Evolutionary conservation across 129 eudicot genomes (phyloP).

Genomic region (Chrysanthemum lavandulifolium): DNA sequence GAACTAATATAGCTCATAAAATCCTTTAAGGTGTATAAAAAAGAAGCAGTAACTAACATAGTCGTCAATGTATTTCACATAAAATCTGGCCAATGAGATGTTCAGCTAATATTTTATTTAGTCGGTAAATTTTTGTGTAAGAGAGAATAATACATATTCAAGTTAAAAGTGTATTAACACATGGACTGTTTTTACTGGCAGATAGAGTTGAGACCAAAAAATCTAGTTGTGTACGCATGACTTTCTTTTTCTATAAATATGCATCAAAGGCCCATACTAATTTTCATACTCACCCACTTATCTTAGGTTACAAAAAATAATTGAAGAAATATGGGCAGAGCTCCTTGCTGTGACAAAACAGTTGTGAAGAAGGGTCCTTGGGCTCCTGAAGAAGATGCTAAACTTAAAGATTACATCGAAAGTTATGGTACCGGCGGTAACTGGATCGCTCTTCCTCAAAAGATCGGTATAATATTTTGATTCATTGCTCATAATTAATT

Average conservation of each 20-base stretch:
- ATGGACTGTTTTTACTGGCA: too few relatives aligned
- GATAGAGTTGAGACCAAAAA: slow-evolving; percentile 3
- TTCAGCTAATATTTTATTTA: too few relatives aligned
- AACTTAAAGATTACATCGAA: slow-evolving; percentile 17
- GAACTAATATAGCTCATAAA: too few relatives aligned
- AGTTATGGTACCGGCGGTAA: slow-evolving; percentile 21
- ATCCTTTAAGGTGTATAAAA: too few relatives aligned
- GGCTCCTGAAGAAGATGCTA: slow-evolving; percentile 45
- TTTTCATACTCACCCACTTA: neutral
- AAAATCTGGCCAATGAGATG: too few relatives aligned
- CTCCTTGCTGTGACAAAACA: slow-evolving; percentile 91
- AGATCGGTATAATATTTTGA: slow-evolving; percentile 47
- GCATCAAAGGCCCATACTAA: neutral
- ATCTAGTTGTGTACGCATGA: neutral
- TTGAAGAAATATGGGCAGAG: slow-evolving; percentile 61
- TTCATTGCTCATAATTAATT: neutral
- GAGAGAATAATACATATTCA: too few relatives aligned
- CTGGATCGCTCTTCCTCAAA: slow-evolving; percentile 58
- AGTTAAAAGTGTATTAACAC: too few relatives aligned
- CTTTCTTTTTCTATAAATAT: slow-evolving; percentile 9
- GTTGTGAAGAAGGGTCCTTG: slow-evolving; percentile 88
- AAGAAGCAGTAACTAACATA: too few relatives aligned
- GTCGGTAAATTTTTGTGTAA: too few relatives aligned
- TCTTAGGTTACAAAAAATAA: neutral
- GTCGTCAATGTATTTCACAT: too few relatives aligned